phyloP scores from a whole-genome alignment of 441 rosid species.

The Hura crepitans region DNA sequence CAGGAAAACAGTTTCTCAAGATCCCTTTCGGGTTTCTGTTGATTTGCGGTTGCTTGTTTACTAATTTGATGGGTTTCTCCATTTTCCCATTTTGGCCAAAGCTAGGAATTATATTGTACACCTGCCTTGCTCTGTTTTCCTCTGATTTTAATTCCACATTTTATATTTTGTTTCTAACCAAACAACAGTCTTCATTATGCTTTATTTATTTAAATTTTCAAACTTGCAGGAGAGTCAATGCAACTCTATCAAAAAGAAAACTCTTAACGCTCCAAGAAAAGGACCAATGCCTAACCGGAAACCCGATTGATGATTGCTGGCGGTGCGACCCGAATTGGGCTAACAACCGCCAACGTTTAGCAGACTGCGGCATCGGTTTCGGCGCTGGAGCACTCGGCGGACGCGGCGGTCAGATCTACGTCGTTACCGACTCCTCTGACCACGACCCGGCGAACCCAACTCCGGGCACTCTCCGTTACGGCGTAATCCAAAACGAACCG shows the following conservation, averaged over 20 bases:
- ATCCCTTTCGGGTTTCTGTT: neutral
- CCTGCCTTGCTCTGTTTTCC: neutral
- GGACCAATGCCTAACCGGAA: constrained; percentile 64
- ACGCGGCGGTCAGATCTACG: constrained; percentile 66
- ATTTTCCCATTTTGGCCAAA: constrained; percentile 19
- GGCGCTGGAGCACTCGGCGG: constrained; percentile 73
- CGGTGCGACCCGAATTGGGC: constrained; percentile 69
- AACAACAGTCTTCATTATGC: neutral
- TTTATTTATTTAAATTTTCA: constrained; percentile 13
- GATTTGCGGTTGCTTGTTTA: neutral
- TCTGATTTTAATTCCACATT: neutral
- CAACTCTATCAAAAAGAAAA: constrained; percentile 55
- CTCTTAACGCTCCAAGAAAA: constrained; percentile 33
- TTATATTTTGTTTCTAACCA: constrained; percentile 9
- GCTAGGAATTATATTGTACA: constrained; percentile 16
- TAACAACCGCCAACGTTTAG: constrained; percentile 65
- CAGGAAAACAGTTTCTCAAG: neutral
- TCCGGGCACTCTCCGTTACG: constrained; percentile 81
- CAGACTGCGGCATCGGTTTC: constrained; percentile 82
- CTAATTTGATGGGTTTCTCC: neutral
- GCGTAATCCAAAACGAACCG: constrained; percentile 71
- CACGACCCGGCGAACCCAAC: constrained; percentile 55
- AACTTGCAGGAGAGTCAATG: constrained; percentile 55
- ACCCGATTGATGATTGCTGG: constrained; percentile 99
- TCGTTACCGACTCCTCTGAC: constrained; percentile 89